Evolutionary conservation across 352 stramenopile species (phyloP).

Genomic region (Paralagenidium karlingii): DNA sequence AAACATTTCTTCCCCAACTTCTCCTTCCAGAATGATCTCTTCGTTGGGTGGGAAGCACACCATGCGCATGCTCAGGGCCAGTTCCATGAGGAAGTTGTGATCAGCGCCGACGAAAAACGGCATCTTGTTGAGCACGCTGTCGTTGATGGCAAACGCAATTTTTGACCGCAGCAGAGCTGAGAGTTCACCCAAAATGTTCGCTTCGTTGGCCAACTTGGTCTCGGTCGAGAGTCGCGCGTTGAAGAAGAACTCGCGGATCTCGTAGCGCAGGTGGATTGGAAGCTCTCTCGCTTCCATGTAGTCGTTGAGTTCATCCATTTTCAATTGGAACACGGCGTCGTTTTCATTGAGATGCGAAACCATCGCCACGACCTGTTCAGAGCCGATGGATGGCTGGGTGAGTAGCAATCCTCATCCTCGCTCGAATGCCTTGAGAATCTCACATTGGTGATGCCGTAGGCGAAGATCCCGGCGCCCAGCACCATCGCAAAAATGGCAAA

Average conservation of each 20-base stretch:
- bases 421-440: conserved; percentile 16
- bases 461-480: conserved; percentile 65
- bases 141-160: conserved; percentile 71
- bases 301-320: conserved; percentile 71
- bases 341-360: conserved; percentile 62
- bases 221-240: conserved; percentile 61
- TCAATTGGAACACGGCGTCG: conserved; percentile 45
- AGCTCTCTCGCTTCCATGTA: conserved; percentile 72
- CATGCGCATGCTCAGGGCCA: conserved; percentile 74
- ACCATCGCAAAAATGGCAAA: conserved; percentile 68
- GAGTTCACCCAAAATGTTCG: conserved; percentile 53
- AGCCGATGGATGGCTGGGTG: too few species aligned
- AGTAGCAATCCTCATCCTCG: too few species aligned
- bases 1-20: conserved; percentile 79
- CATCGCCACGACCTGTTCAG: too few species aligned
- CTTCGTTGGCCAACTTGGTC: conserved; percentile 54
- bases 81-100: conserved; percentile 75
- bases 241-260: conserved; percentile 77
- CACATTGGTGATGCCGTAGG: conserved; percentile 72
- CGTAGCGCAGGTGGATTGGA: conserved; percentile 51
- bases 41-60: conserved; percentile 65
- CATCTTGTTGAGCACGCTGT: conserved; percentile 72
- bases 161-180: conserved; percentile 64
- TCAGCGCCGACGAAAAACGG: conserved; percentile 66
- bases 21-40: conserved; percentile 67